A percentile compares a stretch with the other conserved stretches of the same genome.
Conservation (phyloP, 2,329 filamentous ascomycete species). For the Alternaria dauci region DNA sequence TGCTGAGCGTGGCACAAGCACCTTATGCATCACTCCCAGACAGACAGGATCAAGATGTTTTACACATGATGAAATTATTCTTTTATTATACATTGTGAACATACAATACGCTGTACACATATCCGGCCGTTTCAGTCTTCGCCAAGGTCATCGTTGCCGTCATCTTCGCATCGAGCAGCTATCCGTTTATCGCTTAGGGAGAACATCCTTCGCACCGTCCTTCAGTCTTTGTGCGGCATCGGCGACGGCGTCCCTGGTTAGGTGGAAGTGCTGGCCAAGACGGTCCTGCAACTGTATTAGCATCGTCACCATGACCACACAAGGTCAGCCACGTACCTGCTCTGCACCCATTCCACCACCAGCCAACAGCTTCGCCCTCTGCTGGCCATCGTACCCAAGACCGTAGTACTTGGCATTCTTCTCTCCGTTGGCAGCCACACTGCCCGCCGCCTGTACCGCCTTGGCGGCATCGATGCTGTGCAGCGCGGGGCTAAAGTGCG, state of each 20-base stretch:
- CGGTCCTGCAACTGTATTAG: conserved; percentile 37
- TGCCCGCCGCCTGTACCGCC: conserved; percentile 35
- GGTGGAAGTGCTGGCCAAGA: conserved; percentile 40
- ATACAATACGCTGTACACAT: conserved; percentile 11
- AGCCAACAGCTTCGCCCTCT: conserved; percentile 41
- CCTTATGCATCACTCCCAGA: not conserved
- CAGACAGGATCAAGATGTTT: accelerated
- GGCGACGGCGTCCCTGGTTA: conserved; percentile 29
- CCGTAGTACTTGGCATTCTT: conserved; percentile 39
- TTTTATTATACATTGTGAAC: not conserved
- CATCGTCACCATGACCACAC: not conserved
- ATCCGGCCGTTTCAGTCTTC: not conserved
- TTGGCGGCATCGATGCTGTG: conserved; percentile 34
- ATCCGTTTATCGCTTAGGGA: conserved; percentile 25
- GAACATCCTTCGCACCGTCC: conserved; percentile 34
- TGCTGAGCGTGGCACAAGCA: not conserved
- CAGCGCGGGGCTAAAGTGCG: conserved; percentile 37
- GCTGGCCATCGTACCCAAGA: conserved; percentile 43
- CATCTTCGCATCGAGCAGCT: not conserved
- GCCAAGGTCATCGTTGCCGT: not conserved
- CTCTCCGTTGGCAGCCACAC: conserved; percentile 33
- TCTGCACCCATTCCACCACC: conserved; percentile 44
- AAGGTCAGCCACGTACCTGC: conserved; percentile 35
- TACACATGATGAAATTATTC: not conserved
- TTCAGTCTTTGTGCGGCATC: conserved; percentile 40